These are phyloP conservation scores for Heterococcus sp. DNA, from an alignment of 108 stramenopile species.

Conservation along the genomic window DNA sequence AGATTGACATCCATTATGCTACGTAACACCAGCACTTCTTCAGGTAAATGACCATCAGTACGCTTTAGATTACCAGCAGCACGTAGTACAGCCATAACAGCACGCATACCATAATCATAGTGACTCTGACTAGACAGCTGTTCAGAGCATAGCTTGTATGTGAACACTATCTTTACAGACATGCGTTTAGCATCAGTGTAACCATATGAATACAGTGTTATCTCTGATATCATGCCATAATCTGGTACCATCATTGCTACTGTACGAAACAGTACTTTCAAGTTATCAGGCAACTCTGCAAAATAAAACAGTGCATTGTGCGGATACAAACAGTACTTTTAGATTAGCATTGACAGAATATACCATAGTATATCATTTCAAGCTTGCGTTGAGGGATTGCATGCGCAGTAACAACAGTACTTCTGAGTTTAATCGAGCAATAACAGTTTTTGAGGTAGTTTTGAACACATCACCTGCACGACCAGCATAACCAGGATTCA, in stretches of 20 bases:
- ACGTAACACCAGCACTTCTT: conserved; percentile 61
- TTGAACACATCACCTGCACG: conserved; percentile 63
- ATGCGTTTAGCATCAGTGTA: conserved; percentile 63
- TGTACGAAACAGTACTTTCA: conserved; percentile 64
- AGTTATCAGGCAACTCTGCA: conserved; percentile 51
- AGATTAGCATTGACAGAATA: too few relatives aligned
- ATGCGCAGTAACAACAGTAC: too few relatives aligned
- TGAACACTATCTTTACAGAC: conserved; percentile 67
- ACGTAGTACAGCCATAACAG: conserved; percentile 67
- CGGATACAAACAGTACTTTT: too few relatives aligned
- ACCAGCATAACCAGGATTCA: conserved; percentile 73
- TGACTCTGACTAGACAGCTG: conserved; percentile 67
- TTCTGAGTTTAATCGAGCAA: too few relatives aligned
- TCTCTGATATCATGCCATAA: conserved; percentile 69
- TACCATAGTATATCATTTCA: too few relatives aligned
- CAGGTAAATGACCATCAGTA: conserved; percentile 57
- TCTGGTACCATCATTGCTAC: conserved; percentile 76
- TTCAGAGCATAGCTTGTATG: conserved; percentile 71
- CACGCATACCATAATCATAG: conserved; percentile 72
- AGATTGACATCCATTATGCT: conserved; percentile 71
- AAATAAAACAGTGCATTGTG: too few relatives aligned
- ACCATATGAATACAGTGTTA: conserved; percentile 67
- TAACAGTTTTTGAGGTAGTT: conserved; percentile 62
- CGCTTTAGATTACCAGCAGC: conserved; percentile 69
- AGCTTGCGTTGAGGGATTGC: too few relatives aligned